These are phyloP conservation scores for Rugiboletus extremiorientalis DNA, from an alignment of 1,284 basidiomycete species.

Conservation along the genomic window DNA sequence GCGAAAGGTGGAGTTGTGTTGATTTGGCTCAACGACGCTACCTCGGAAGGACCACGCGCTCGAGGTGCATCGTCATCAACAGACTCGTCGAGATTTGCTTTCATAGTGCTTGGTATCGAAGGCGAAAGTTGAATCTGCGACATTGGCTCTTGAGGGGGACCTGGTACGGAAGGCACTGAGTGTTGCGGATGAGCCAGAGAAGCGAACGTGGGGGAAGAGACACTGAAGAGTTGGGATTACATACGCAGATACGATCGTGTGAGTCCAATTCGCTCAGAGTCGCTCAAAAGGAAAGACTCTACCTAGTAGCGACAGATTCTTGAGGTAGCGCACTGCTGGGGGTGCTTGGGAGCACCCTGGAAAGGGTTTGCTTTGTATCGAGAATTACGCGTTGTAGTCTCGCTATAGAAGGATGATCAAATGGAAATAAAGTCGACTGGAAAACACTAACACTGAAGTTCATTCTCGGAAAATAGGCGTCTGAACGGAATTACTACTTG, in stretches of 20 bases:
- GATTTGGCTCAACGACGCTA: background rate
- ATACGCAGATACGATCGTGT: background rate
- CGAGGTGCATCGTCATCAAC: background rate
- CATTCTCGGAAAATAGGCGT: conserved; percentile 20
- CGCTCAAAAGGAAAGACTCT: conserved; percentile 7
- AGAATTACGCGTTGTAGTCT: conserved; percentile 21
- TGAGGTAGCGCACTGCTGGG: background rate
- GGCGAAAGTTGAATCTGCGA: background rate
- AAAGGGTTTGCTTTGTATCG: conserved; percentile 3
- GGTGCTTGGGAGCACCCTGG: background rate
- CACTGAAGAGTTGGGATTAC: conserved; percentile 1
- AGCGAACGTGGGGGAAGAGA: background rate
- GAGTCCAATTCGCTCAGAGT: conserved; percentile 2
- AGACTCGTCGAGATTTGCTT: background rate
- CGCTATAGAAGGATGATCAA: conserved; percentile 10
- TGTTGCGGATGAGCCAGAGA: background rate
- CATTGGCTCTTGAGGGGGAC: background rate
- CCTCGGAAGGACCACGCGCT: background rate
- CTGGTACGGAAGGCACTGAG: background rate
- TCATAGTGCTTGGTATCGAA: background rate
- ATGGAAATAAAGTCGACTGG: background rate
- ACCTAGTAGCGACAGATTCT: conserved; percentile 9
- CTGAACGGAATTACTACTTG: conserved; percentile 21
- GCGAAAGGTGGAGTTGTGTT: background rate
- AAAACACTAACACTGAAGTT: conserved; percentile 24